Percentiles rank a stretch among this genome's conserved stretches.
Evolutionary conservation across 2,329 filamentous ascomycete genomes (phyloP).

Genomic region (Pseudocercospora fijiensis): DNA sequence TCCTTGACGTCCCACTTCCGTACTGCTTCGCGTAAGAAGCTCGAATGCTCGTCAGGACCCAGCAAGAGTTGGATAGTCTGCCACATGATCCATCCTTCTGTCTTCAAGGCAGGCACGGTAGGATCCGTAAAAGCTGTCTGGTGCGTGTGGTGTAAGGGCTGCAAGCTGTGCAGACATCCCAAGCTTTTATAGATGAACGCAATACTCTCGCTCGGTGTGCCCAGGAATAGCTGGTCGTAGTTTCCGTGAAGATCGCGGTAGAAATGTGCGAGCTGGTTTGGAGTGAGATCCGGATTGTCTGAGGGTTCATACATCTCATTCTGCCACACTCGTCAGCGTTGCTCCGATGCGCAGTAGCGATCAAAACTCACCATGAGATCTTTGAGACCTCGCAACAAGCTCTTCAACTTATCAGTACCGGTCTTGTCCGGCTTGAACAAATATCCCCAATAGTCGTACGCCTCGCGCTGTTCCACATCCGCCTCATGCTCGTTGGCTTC

Average conservation of each 20-base stretch:
- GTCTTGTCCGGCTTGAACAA: slow-evolving; percentile 54
- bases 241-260: slow-evolving; percentile 50
- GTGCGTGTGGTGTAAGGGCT: slow-evolving; percentile 53
- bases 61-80: slow-evolving; percentile 87
- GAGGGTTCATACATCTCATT: slow-evolving; percentile 45
- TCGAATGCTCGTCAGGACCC: slow-evolving; percentile 82
- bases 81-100: slow-evolving; percentile 86
- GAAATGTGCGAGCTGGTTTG: slow-evolving; percentile 51
- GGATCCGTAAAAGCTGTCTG: slow-evolving; percentile 68
- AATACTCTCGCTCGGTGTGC: slow-evolving; percentile 69
- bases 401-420: slow-evolving; percentile 49
- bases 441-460: slow-evolving; percentile 53
- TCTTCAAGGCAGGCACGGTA: slow-evolving; percentile 77
- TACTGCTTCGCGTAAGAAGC: slow-evolving; percentile 78
- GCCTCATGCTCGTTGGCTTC: slow-evolving; percentile 29
- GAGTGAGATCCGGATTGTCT: slow-evolving; percentile 49
- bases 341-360: neutral
- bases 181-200: slow-evolving; percentile 91
- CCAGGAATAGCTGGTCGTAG: slow-evolving; percentile 67
- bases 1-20: slow-evolving; percentile 73
- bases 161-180: slow-evolving; percentile 84
- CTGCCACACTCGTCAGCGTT: slow-evolving; percentile 33
- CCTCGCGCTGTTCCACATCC: slow-evolving; percentile 41
- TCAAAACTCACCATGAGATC: slow-evolving; percentile 44
- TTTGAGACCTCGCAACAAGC: slow-evolving; percentile 49